Evolutionary conservation across 352 stramenopile species (phyloP), one percentile per base, ranked within the genome.

Genomic region (Thalassiosira mediterranea): DNA sequence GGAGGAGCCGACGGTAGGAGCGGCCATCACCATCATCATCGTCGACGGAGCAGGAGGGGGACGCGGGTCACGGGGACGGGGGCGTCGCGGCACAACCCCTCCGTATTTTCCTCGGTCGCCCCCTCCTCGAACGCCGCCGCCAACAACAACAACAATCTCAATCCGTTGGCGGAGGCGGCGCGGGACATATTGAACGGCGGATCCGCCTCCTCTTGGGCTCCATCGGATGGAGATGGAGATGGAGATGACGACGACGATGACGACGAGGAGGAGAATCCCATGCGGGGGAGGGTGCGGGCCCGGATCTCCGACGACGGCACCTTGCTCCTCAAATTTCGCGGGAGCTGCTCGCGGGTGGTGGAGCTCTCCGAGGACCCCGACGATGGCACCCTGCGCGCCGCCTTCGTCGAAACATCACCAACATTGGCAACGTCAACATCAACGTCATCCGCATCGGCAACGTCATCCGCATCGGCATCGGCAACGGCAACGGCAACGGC

Each of bases 61-160:
- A 76, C 66, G 31, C 56, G 57, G 17, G 64, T 42, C 23, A 76
- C 66, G 31, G 66, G 66, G 28, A 58, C 56, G 29, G 66, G 66
- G 19, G 56, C 66, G 34, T 76, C 66, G 0, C 46, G 60, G 4
- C 66, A 40, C 42, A 76, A 76, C 57, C 56, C 32, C 26, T 76
- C 66, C 1, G 63, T 76, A 58, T 76, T 76, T 52, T 61, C 46
- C n/a, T 29, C 13, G n/a, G n/a, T n/a, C n/a, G n/a, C n/a, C n/a
- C n/a, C n/a, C n/a, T n/a, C n/a, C n/a, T n/a, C n/a, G n/a, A 1
- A 11, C 37, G n/a, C 4, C 15, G 13, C 4, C 25, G 25, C 7
- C 21, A 21, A 29, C 11, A 34, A 23, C 1, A 37, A 19, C 44
- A 51, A 25, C 53, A 38, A 31, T 32, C 28, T 28, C 15, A 37